A percentile compares a stretch with the other conserved stretches of the same genome.
These are phyloP conservation scores for Bolboschoenus planiculmis DNA, from an alignment of 176 grass and related monocot genomes.

Conservation along the genomic window DNA sequence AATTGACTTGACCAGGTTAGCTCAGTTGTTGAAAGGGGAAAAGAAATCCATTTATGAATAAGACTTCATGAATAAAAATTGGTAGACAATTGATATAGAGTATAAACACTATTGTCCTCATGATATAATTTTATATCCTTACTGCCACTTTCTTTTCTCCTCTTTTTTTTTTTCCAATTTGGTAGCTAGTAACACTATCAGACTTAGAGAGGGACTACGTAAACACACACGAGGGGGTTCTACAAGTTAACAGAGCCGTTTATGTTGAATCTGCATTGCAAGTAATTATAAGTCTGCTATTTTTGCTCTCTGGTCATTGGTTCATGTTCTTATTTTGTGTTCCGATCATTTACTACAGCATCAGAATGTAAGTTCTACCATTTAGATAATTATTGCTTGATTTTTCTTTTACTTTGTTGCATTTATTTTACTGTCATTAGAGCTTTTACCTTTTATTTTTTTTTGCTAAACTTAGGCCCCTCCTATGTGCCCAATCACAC, in stretches of 20 bases:
- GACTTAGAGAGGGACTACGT: slow-evolving; percentile 22
- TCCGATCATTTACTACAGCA: slow-evolving; percentile 9
- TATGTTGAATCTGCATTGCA: background rate
- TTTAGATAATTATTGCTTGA: no score
- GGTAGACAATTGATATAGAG: background rate
- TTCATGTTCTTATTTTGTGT: slow-evolving; percentile 18
- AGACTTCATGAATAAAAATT: background rate
- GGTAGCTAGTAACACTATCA: slow-evolving; percentile 10
- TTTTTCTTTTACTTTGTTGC: background rate
- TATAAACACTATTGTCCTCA: background rate
- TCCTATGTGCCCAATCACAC: background rate
- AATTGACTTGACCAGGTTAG: background rate
- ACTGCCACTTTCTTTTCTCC: background rate
- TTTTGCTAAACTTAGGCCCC: background rate
- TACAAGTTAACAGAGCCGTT: slow-evolving; percentile 12
- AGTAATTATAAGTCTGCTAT: slow-evolving; percentile 4
- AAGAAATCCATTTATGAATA: background rate
- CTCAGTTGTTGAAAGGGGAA: background rate
- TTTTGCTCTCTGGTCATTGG: slow-evolving; percentile 17
- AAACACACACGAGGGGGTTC: slow-evolving; percentile 12
- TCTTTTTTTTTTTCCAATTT: background rate
- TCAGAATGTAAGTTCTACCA: background rate
- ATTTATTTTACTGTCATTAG: background rate
- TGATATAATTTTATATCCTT: background rate
- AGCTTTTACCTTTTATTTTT: background rate